Conservation (phyloP, 1,284 basidiomycete genomes). For the Trichosporon sp. region DNA sequence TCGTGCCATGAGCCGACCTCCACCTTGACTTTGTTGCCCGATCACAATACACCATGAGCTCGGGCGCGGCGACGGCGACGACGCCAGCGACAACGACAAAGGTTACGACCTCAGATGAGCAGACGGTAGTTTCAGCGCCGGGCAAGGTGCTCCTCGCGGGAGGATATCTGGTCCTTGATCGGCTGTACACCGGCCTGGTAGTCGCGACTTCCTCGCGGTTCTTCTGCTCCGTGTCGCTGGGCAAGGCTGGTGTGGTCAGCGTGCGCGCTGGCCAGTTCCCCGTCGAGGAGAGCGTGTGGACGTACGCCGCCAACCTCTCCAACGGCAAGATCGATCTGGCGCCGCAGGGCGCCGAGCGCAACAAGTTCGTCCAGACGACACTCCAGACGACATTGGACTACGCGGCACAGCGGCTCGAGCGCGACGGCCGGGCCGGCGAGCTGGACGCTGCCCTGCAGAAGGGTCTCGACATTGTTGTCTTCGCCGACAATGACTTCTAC, state of each 20-base stretch:
- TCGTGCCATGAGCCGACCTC: conserved; percentile 3
- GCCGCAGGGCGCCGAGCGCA: conserved; percentile 48
- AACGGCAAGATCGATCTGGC: conserved; percentile 12
- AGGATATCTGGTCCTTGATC: conserved; percentile 89
- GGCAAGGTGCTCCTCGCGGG: conserved; percentile 94
- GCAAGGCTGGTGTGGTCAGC: conserved; percentile 49
- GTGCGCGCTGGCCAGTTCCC: conserved; percentile 90
- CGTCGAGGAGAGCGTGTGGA: conserved; percentile 62
- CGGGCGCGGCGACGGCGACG: neutral
- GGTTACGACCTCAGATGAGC: neutral
- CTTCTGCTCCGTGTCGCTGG: conserved; percentile 58
- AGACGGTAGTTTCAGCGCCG: conserved; percentile 72
- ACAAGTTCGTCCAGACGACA: conserved; percentile 89
- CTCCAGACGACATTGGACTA: conserved; percentile 69
- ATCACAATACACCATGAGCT: neutral
- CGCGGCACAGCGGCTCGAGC: conserved; percentile 51
- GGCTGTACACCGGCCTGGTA: conserved; percentile 71
- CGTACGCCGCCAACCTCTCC: conserved; percentile 54
- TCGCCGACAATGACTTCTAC: conserved; percentile 97
- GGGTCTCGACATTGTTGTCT: conserved; percentile 66
- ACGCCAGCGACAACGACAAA: neutral
- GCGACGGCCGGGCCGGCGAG: conserved; percentile 51
- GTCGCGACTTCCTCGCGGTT: conserved; percentile 89
- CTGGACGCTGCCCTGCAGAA: conserved; percentile 39
- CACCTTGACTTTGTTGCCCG: neutral